Base-by-base conservation (phyloP, 1,284 basidiomycete genomes). In the Paramarasmius palmivorus region DNA sequence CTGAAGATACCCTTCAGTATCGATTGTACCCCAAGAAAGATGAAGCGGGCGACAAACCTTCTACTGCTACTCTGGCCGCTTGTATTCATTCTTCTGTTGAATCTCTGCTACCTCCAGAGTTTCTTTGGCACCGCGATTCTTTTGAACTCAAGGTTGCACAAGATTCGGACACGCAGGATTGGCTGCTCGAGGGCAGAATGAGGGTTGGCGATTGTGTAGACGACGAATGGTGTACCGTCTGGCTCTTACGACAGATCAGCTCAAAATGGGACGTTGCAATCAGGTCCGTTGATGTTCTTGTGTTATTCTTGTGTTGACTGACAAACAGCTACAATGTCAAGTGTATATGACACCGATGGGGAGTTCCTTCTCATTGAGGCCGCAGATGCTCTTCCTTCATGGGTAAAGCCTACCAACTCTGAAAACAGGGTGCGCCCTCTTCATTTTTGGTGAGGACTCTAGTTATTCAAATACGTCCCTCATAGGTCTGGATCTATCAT, bases 321-420 rank as follows among this genome's bases (percentile, higher is more conserved):
- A 53, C 38, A 55, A 12, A 40, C 48, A 26, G 38, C 50, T 46
- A 38, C 29, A 35, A 51, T 32, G 20, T 14, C 10, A 2, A 92
- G 93, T 60, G 80, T 90, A 1, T 85, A 83, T 57, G 96, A 98
- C 71, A 88, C 90, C 3, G 96, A 99, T 68, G 97, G 97, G 26
- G 93, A 99, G 64, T 98, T 99, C 65, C 71, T 99, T 38, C 80
- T 99, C 56, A 98, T 99, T 59, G 96, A 99, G 73, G 96, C 93
- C 2, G 97, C 97, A 9, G 90, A 98, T 52, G 80, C 77, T 46
- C 75, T 99, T 9, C 95, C 96, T 3, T 73, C 79, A 1, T 99
- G 96, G 97, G 85, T 98, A 41, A 89, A 88, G 10, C 97, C 96
- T 1, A 81, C 87, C 41, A 95, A 95, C 67, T 88, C 93, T 39